These are phyloP conservation scores for Incumbomyces delicatus DNA, from an alignment of 2,329 filamentous ascomycete species.

Conservation along the genomic window DNA sequence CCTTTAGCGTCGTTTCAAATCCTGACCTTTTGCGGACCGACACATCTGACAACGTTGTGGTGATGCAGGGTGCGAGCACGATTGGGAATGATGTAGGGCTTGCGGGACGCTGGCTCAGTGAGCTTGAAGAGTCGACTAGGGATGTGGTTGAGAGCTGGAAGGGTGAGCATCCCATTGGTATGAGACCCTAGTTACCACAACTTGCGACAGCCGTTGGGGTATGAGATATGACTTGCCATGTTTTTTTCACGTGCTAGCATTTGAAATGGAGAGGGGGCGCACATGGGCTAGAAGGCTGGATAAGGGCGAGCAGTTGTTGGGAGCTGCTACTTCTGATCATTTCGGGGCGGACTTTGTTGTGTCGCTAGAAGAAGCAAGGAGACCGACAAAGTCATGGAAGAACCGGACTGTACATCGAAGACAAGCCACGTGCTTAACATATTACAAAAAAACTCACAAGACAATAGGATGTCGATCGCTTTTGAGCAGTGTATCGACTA, in stretches of 20 bases:
- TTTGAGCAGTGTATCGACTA: slow-evolving; percentile 5
- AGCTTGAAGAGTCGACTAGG: neutral
- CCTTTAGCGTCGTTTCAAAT: slow-evolving; percentile 10
- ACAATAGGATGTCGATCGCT: slow-evolving; percentile 3
- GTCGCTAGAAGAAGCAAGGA: neutral
- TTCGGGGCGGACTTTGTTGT: too few species aligned
- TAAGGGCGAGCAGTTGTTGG: too few species aligned
- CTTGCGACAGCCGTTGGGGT: neutral
- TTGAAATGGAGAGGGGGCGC: neutral
- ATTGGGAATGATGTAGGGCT: slow-evolving; percentile 6
- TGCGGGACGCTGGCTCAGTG: slow-evolving; percentile 3
- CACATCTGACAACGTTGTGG: neutral
- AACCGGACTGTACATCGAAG: neutral
- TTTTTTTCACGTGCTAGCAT: neutral
- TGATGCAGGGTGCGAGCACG: slow-evolving; percentile 6
- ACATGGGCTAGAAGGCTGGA: too few species aligned
- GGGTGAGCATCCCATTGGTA: slow-evolving; percentile 5
- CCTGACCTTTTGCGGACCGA: neutral
- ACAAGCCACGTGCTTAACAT: neutral
- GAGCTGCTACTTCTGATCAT: too few species aligned
- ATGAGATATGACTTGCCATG: neutral
- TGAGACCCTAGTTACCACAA: neutral
- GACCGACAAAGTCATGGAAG: neutral
- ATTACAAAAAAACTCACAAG: neutral
- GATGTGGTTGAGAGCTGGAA: slow-evolving; percentile 6